Conservation (phyloP, 768 basidiomycete species). For the Leccinellum rugosiceps region DNA sequence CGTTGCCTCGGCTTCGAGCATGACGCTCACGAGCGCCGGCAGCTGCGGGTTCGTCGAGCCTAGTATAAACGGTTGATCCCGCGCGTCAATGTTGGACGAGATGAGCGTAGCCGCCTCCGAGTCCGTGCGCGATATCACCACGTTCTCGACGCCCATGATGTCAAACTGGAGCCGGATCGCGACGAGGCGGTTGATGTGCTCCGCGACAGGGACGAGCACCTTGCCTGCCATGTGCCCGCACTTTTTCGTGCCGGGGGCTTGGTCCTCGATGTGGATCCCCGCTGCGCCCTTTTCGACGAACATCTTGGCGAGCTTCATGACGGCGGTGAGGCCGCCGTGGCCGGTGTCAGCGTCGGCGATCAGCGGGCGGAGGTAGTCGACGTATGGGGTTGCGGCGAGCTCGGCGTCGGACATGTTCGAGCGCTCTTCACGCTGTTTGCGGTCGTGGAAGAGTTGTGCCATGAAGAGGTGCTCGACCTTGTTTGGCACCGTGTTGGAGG, state of each 20-base stretch:
- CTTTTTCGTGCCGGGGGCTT: constrained; percentile 97
- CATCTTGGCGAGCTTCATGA: constrained; percentile 98
- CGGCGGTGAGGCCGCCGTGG: constrained; percentile 95
- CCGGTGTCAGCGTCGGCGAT: constrained; percentile 98
- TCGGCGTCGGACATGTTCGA: constrained; percentile 67
- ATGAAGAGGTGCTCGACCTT: constrained; percentile 98
- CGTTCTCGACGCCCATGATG: constrained; percentile 96
- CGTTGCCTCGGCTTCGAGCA: constrained; percentile 79
- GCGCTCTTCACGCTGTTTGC: constrained; percentile 87
- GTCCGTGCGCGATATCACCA: constrained; percentile 91
- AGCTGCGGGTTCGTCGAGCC: constrained; percentile 79
- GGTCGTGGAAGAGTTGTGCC: constrained; percentile 98
- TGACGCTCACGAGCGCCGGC: constrained; percentile 69
- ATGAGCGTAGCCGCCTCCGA: constrained; percentile 97
- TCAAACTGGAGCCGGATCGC: constrained; percentile 97
- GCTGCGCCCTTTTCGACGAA: constrained; percentile 99
- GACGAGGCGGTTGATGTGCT: constrained; percentile 97
- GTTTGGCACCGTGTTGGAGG: constrained; percentile 97
- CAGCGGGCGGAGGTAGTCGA: constrained; percentile 93
- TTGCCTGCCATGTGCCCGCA: constrained; percentile 94
- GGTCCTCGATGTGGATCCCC: constrained; percentile 97
- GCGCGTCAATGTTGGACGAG: constrained; percentile 92
- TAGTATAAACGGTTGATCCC: constrained; percentile 98
- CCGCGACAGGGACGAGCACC: constrained; percentile 93
- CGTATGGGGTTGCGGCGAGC: constrained; percentile 60